Base-by-base conservation (phyloP, 2,329 filamentous ascomycete genomes). In the Colletotrichum eleusines region DNA sequence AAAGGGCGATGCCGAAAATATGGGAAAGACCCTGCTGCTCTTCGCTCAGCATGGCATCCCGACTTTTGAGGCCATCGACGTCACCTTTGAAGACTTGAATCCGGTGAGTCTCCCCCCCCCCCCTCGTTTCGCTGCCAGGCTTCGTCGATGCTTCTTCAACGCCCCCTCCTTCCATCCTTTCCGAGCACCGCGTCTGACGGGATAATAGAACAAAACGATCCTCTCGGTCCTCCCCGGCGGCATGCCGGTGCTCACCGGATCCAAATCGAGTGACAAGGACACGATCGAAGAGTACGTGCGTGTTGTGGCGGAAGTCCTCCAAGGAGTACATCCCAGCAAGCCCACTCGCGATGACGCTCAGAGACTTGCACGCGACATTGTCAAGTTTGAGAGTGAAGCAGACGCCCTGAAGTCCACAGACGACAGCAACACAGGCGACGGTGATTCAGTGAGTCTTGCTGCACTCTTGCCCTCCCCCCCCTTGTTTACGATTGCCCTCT, bases 161-260 rank as follows among this genome's bases (percentile, higher is more conserved):
- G 51, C 5, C 2, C 18, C 2, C 18, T 12, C 33, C 18, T 7
- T 35, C 51, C 18, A 20, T 16, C 20, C 31, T 9, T 38, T 9
- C 20, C 20, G 53, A 61, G 89, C 89, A 12, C 80, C 84, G 59
- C 83, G 40, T 85, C 57, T 87, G 87, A 11, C 87, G 89, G 3
- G 84, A 86, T 70, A 83, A 85, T 4, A 77, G 86, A 89, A 40
- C 81, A 88, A 71, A 87, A 91, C 77, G 6, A 40, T 72, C 35
- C 35, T 69, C n/a, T 44, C 40, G 12, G 42, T 72, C 20, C 8
- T 65, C 7, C 66, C 66, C 14, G 59, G 60, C 5, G 69, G 59
- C 14, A 38, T 11, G 4, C 54, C 59, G 7, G 12, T 69, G 9
- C 53, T 72, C 12, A 65, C 31, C 23, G 48, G 48, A 20, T 42